phyloP scores from a whole-genome alignment of 176 grass and related monocot genomes.

The Triticum turgidum region DNA sequence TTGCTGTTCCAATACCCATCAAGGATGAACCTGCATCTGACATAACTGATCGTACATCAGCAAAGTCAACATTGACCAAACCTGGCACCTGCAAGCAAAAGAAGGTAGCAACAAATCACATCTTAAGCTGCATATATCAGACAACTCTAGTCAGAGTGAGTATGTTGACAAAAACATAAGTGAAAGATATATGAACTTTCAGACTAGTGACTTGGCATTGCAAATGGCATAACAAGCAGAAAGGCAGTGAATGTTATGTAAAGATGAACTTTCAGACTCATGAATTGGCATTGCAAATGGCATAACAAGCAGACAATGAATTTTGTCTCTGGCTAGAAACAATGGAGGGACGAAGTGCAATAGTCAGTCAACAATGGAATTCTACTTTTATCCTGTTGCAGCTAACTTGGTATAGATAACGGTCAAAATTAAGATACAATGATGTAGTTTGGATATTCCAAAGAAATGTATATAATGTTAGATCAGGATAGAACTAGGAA shows the following conservation, averaged over 20 bases:
- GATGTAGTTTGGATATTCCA: neutral
- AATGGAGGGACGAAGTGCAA: neutral
- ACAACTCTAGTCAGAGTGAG: neutral
- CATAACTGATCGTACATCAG: conserved; percentile 89
- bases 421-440: neutral
- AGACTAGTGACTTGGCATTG: neutral
- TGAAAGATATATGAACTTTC: neutral
- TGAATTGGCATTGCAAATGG: neutral
- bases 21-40: conserved; percentile 86
- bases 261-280: neutral
- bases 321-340: neutral
- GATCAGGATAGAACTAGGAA: conserved; percentile 3
- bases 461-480: neutral
- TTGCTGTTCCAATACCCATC: conserved; percentile 96
- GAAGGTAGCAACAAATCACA: neutral
- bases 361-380: neutral
- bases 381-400: neutral
- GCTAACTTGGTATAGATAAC: neutral
- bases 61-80: conserved; percentile 91
- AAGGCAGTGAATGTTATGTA: neutral
- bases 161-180: conserved; percentile 2
- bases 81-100: conserved; percentile 65
- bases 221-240: conserved; percentile 15
- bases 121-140: neutral
- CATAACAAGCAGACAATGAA: neutral